Evolutionary conservation across 495 filamentous ascomycete genomes (phyloP), one percentile per base, ranked within the genome.

Genomic region (Xylaria sp.): DNA sequence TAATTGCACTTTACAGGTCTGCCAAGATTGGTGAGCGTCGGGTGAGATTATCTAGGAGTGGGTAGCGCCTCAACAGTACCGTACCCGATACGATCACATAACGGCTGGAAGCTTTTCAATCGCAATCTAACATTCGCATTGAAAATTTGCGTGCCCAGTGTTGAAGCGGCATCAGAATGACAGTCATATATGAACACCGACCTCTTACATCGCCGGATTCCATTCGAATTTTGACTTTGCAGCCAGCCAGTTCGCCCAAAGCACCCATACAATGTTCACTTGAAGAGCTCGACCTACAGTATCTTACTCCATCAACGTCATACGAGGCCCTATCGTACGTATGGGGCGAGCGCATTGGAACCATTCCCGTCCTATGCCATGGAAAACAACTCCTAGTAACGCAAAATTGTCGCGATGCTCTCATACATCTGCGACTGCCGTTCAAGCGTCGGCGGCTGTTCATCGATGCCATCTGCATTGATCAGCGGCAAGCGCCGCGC

Each of bases 271-370:
- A 29, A 29, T 62, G 59, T 19, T n/a, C 59, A 43, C 59, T 62
- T 3, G 31, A 44, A n/a, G 59, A 62, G 14, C 12, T 62, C 21
- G 40, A 62, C 59, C 21, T 62, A 29, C 29, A 62, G 29, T 29
- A 62, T 9, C 41, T 62, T 3, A 46, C 21, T 4, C 40, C 14
- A 26, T 31, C 59, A 17, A 26, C 59, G n/a, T 44, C 59, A 44
- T 62, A 62, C 40, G 59, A 62, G 12, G 59, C 59, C 7, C 35
- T 62, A 21, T 62, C 59, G 19, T 62, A 62, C 17, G 59, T 62
- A 44, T 62, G 40, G 59, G 59, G 59, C 21, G 59, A 44, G 37
- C 19, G 21, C 1, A 2, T 44, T 19, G 40, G 59, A 29, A 62
- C 59, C 7, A 21, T 62, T 62, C 59, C 59, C 3, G n/a, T 62